Evolutionary conservation across 495 filamentous ascomycete species (phyloP).

Genomic region (Durotheca rogersii): DNA sequence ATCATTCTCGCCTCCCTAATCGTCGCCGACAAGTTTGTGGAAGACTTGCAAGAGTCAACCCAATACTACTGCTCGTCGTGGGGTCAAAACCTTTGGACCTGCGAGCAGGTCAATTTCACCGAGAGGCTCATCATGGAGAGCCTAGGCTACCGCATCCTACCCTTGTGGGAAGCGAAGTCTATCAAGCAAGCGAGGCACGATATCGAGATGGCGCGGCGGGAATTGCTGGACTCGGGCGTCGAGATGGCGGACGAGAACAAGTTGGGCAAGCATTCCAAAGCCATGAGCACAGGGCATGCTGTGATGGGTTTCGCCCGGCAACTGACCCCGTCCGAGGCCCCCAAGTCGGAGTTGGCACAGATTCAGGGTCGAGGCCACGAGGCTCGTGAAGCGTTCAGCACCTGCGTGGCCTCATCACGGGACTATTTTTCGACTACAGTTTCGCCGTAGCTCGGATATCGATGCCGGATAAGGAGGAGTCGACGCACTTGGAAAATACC

Average conservation of each 20-base stretch:
- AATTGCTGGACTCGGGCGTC: slow-evolving; percentile 31
- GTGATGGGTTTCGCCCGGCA: slow-evolving; percentile 41
- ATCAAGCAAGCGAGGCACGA: slow-evolving; percentile 52
- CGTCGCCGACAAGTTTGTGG: slow-evolving; percentile 55
- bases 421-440: slow-evolving; percentile 13
- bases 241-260: slow-evolving; percentile 24
- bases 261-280: slow-evolving; percentile 37
- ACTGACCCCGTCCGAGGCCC: slow-evolving; percentile 45
- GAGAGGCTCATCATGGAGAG: slow-evolving; percentile 57
- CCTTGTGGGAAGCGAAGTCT: slow-evolving; percentile 48
- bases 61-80: slow-evolving; percentile 45
- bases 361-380: slow-evolving; percentile 12
- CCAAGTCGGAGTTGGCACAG: slow-evolving; percentile 33
- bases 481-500: too few species aligned
- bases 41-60: slow-evolving; percentile 48
- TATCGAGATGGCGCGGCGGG: slow-evolving; percentile 55
- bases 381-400: slow-evolving; percentile 22
- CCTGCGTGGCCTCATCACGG: slow-evolving; percentile 7
- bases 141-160: slow-evolving; percentile 52
- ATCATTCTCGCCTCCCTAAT: slow-evolving; percentile 52
- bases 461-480: too few species aligned
- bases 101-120: slow-evolving; percentile 56
- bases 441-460: slow-evolving; percentile 14
- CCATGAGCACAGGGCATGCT: slow-evolving; percentile 42
- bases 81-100: slow-evolving; percentile 52